A percentile compares a stretch with the other conserved stretches of the same genome.
Conservation (phyloP, 164 flowering plant species). For the Liquidambar formosana region DNA sequence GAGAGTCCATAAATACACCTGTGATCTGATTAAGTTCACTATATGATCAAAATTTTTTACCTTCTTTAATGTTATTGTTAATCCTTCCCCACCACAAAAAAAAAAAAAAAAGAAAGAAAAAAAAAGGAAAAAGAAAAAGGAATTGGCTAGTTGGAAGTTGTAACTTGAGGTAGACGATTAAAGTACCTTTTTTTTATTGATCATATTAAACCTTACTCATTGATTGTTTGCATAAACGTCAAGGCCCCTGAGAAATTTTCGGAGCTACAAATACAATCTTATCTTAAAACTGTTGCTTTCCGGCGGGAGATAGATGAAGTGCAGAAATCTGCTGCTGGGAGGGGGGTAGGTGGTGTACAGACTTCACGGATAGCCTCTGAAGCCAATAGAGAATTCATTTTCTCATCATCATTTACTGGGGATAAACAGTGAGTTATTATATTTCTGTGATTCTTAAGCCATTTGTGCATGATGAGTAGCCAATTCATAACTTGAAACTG, state of each 20-base stretch:
- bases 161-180: not conserved
- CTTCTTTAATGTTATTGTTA: too few relatives aligned
- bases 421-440: slow-evolving; percentile 70
- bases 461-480: not conserved
- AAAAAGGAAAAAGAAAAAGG: not conserved
- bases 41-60: too few relatives aligned
- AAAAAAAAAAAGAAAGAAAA: not conserved
- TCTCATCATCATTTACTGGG: slow-evolving; percentile 88
- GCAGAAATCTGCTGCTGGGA: slow-evolving; percentile 88
- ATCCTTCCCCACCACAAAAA: not conserved
- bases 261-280: slow-evolving; percentile 89
- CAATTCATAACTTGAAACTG: not conserved
- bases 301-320: slow-evolving; percentile 95
- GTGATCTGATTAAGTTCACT: too few relatives aligned
- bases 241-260: slow-evolving; percentile 87
- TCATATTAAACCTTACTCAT: not conserved
- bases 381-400: slow-evolving; percentile 87
- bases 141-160: not conserved
- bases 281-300: slow-evolving; percentile 95
- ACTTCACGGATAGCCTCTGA: slow-evolving; percentile 93
- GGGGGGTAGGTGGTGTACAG: slow-evolving; percentile 84
- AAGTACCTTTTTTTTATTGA: not conserved
- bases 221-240: slow-evolving; percentile 7
- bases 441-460: not conserved
- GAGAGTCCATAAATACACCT: too few relatives aligned